Conservation (phyloP, 768 basidiomycete genomes). For the Phylloporus sp. region DNA sequence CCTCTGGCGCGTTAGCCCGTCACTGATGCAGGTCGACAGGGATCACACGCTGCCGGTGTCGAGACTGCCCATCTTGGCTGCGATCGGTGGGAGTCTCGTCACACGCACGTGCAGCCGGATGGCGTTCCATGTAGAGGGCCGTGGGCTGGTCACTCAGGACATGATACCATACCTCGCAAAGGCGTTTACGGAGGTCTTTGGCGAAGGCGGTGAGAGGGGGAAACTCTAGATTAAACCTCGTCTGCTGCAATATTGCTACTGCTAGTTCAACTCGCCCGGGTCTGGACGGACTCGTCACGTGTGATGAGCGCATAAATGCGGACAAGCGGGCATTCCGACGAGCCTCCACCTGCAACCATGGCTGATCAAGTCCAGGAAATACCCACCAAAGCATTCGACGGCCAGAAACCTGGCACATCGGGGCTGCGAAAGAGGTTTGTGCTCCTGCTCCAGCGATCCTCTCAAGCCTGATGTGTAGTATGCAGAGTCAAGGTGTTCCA, state of each 20-base stretch:
- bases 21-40: conserved; percentile 30
- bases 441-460: conserved; percentile 6
- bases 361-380: conserved; percentile 56
- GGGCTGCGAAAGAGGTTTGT: conserved; percentile 88
- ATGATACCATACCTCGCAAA: conserved; percentile 61
- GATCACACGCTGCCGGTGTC: conserved; percentile 52
- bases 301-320: conserved; percentile 18
- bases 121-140: conserved; percentile 71
- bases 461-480: too few species aligned
- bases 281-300: conserved; percentile 20
- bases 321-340: not conserved
- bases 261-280: too few species aligned
- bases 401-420: conserved; percentile 97
- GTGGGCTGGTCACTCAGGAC: conserved; percentile 80
- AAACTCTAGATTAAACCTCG: conserved; percentile 29
- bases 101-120: conserved; percentile 77
- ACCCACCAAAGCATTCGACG: conserved; percentile 80
- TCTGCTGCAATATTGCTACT: not conserved
- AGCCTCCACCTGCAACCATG: conserved; percentile 31
- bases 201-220: conserved; percentile 32
- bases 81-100: conserved; percentile 81
- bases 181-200: conserved; percentile 73
- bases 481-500: conserved; percentile 98
- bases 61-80: conserved; percentile 76
- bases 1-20: not conserved